Percentiles rank a stretch among this genome's conserved stretches.
These are phyloP conservation scores for Magnaporthiopsis rhizophila DNA, from an alignment of 2,329 filamentous ascomycete species.

Conservation along the genomic window DNA sequence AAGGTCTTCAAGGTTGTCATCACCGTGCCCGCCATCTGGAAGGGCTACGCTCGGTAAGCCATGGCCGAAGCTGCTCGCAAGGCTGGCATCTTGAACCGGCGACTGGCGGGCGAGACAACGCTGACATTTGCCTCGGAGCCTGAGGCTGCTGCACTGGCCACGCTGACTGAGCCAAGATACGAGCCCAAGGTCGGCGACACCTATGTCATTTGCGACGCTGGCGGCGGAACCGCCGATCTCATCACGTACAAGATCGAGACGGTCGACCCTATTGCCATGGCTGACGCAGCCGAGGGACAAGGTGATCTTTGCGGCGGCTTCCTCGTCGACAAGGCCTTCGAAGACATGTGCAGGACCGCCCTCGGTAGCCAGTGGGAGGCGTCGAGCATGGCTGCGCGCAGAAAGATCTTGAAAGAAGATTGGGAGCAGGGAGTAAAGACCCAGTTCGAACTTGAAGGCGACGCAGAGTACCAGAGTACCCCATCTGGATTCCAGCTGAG, in stretches of 20 bases:
- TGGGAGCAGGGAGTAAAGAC: conserved; percentile 21
- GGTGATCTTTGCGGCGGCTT: conserved; percentile 31
- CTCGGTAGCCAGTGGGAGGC: conserved; percentile 9
- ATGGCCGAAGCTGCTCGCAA: conserved; percentile 26
- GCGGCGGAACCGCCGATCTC: conserved; percentile 26
- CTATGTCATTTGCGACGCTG: conserved; percentile 19
- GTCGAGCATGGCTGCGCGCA: neutral
- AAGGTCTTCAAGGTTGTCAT: conserved; percentile 26
- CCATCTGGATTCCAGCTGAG: conserved; percentile 10
- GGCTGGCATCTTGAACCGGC: conserved; percentile 27
- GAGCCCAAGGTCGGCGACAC: conserved; percentile 9
- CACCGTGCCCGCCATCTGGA: conserved; percentile 38
- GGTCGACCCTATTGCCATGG: conserved; percentile 19
- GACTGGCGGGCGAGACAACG: conserved; percentile 18
- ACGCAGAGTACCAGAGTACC: conserved; percentile 11
- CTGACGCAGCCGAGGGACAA: conserved; percentile 29
- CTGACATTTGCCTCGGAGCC: conserved; percentile 32
- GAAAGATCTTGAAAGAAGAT: conserved; percentile 11
- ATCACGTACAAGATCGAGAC: conserved; percentile 28
- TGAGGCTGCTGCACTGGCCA: conserved; percentile 33
- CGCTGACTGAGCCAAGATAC: conserved; percentile 19
- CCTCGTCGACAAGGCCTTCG: conserved; percentile 32
- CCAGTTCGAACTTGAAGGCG: conserved; percentile 11
- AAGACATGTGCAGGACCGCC: conserved; percentile 18
- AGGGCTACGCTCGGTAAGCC: conserved; percentile 23